Conservation (phyloP, 768 basidiomycete genomes). For the Naganishia randhawae region DNA sequence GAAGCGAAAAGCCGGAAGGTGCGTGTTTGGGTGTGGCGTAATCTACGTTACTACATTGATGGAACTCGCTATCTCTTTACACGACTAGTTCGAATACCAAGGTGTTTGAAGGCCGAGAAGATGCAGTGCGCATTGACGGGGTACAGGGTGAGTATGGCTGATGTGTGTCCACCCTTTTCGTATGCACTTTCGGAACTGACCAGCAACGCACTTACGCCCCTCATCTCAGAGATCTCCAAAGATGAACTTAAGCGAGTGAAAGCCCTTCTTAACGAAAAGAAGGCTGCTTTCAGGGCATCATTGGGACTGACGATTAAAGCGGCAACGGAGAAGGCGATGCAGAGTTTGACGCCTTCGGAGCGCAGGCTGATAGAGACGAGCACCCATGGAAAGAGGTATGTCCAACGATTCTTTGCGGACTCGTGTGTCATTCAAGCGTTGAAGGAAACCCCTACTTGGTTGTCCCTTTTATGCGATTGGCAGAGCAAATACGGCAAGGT, state of each 20-base stretch:
- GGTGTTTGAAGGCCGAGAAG: slow-evolving; percentile 22
- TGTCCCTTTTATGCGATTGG: not conserved
- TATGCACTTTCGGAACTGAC: not conserved
- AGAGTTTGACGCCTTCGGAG: slow-evolving; percentile 7
- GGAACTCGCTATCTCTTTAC: not conserved
- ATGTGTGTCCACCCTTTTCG: not conserved
- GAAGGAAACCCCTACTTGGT: not conserved
- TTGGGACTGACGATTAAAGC: slow-evolving; percentile 9
- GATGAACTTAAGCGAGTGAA: slow-evolving; percentile 13
- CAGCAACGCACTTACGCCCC: not conserved
- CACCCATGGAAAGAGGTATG: slow-evolving; percentile 11
- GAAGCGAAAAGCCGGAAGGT: slow-evolving; percentile 39
- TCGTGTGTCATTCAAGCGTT: not conserved
- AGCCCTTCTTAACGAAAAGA: slow-evolving; percentile 7
- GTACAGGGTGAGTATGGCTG: slow-evolving; percentile 18
- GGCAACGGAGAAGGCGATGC: slow-evolving; percentile 6
- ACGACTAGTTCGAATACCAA: slow-evolving; percentile 10
- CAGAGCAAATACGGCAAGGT: slow-evolving; percentile 10
- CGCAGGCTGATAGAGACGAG: slow-evolving; percentile 13
- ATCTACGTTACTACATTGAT: not conserved
- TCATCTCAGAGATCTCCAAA: slow-evolving; percentile 1
- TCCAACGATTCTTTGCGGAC: not conserved
- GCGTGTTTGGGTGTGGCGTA: slow-evolving; percentile 22
- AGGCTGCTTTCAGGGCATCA: not conserved
- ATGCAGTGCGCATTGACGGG: slow-evolving; percentile 22